Percentiles rank a stretch among this genome's conserved stretches.
These are phyloP conservation scores for Diversispora epigaea DNA, from an alignment of 192 early-diverging fungal species.

Conservation along the genomic window DNA sequence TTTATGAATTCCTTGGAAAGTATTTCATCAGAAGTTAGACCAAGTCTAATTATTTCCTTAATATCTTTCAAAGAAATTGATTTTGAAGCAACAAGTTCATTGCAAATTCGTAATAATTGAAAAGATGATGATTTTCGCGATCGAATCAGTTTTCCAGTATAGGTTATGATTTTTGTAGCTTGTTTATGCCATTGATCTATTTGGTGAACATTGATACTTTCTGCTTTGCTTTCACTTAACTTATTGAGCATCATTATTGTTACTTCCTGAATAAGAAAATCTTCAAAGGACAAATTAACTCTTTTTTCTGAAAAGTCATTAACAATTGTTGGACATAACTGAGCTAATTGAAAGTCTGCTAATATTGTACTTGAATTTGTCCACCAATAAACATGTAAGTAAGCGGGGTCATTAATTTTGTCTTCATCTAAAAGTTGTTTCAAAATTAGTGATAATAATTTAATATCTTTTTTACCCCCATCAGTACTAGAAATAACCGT, in stretches of 20 bases:
- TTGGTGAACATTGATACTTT: not conserved
- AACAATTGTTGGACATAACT: not conserved
- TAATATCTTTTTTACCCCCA: not conserved
- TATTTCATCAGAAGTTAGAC: not conserved
- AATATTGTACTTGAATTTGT: not conserved
- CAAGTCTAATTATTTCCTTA: not conserved
- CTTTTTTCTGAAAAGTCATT: not conserved
- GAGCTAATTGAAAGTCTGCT: slow-evolving; percentile 19
- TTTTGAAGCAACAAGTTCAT: slow-evolving; percentile 23
- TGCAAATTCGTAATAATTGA: not conserved
- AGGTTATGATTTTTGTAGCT: slow-evolving; percentile 11
- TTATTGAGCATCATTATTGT: not conserved
- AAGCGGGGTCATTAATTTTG: slow-evolving; percentile 14
- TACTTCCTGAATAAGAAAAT: not conserved
- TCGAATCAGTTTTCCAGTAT: not conserved
- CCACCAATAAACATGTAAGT: slow-evolving; percentile 30
- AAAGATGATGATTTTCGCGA: not conserved
- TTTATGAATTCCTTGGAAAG: too few relatives aligned
- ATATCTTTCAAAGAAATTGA: slow-evolving; percentile 2
- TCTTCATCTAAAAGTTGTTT: slow-evolving; percentile 1
- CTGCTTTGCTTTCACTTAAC: not conserved
- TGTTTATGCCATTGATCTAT: slow-evolving; percentile 6
- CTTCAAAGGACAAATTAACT: not conserved
- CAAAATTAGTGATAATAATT: not conserved
- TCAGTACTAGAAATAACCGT: not conserved